phyloP scores from a whole-genome alignment of 2,329 filamentous ascomycete genomes.

The Ophiostoma sp. region DNA sequence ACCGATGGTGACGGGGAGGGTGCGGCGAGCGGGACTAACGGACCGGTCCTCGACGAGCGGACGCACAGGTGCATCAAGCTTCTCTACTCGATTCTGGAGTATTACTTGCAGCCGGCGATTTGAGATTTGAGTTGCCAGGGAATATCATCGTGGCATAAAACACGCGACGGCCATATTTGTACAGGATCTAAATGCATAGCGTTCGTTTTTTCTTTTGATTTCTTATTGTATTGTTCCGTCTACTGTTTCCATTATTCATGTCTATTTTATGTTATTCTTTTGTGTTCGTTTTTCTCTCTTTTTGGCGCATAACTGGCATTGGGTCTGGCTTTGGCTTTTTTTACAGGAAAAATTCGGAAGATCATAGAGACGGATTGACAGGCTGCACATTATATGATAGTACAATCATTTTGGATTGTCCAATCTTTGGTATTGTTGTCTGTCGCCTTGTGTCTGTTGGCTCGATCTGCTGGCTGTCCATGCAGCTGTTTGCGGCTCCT shows the following conservation, averaged over 20 bases:
- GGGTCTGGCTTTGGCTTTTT: not conserved
- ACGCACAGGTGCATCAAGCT: slow-evolving; percentile 46
- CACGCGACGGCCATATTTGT: not conserved
- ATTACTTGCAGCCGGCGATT: slow-evolving; percentile 49
- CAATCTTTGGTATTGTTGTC: not conserved
- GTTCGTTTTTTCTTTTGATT: not conserved
- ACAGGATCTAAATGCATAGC: not conserved
- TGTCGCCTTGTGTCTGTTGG: not conserved
- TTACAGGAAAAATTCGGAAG: not conserved
- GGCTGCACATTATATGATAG: not conserved
- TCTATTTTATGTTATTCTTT: not conserved
- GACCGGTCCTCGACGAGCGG: slow-evolving; percentile 32
- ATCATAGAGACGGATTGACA: not conserved
- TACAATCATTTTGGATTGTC: not conserved
- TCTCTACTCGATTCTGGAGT: slow-evolving; percentile 56
- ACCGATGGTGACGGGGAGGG: slow-evolving; percentile 33
- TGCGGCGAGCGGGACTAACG: slow-evolving; percentile 31
- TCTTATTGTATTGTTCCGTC: not conserved
- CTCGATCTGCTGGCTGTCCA: not conserved
- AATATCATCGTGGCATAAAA: not conserved
- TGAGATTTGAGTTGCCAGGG: not conserved
- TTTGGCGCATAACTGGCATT: not conserved
- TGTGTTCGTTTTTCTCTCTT: not conserved
- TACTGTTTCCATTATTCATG: not conserved
- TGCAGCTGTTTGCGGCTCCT: not conserved